phyloP scores from a whole-genome alignment of 805 yeast species.

The Candida nitratophila region DNA sequence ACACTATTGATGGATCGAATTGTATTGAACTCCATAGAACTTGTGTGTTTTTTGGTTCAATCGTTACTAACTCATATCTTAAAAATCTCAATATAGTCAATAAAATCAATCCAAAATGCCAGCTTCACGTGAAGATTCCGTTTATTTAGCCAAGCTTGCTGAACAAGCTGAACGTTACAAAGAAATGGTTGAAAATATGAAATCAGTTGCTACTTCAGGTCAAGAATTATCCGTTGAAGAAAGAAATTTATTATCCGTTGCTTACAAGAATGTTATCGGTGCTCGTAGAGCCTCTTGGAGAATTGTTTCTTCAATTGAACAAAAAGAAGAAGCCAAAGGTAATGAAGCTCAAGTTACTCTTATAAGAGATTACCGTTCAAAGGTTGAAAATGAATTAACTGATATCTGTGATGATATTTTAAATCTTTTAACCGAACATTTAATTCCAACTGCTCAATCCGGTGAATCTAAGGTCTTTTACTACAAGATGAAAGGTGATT shows the following conservation, averaged over 20 bases:
- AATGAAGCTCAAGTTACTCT: conserved; percentile 83
- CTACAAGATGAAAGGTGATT: conserved; percentile 99
- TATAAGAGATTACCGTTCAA: conserved; percentile 90
- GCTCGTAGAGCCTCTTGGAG: conserved; percentile 99
- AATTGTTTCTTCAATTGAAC: conserved; percentile 96
- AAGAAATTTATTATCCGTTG: conserved; percentile 94
- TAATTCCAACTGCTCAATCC: conserved; percentile 89
- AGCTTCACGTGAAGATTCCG: conserved; percentile 90
- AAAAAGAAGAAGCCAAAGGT: conserved; percentile 95
- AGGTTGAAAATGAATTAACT: conserved; percentile 87
- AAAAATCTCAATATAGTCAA: not conserved
- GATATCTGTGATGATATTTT: conserved; percentile 93
- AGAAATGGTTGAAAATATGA: conserved; percentile 99
- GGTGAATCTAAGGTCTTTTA: conserved; percentile 98
- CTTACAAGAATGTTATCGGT: conserved; percentile 97
- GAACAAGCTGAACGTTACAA: conserved; percentile 99
- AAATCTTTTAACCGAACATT: conserved; percentile 78
- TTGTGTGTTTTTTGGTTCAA: no score
- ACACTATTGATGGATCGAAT: no score
- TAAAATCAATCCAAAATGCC: conserved; percentile 40
- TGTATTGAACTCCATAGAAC: no score
- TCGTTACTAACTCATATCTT: not conserved
- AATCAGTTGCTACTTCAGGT: conserved; percentile 92
- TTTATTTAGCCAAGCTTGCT: conserved; percentile 95
- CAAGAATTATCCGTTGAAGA: conserved; percentile 96